Percentiles rank a stretch among this genome's conserved stretches.
Evolutionary conservation across 1,139 yeast genomes (phyloP).

Genomic region (Wickerhamomyces sp.): DNA sequence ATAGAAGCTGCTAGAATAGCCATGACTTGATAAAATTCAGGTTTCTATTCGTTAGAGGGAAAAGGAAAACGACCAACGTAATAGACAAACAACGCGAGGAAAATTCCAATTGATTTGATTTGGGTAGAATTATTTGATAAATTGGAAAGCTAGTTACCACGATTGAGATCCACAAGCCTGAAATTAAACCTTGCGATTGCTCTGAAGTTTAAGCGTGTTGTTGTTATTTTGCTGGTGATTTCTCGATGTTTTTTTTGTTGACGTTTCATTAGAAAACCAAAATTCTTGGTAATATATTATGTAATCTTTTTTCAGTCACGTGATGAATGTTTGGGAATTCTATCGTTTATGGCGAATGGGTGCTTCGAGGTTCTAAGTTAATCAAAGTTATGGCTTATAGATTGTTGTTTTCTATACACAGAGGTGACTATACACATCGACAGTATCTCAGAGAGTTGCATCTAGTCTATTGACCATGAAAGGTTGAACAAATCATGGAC

Average conservation of each 20-base stretch:
- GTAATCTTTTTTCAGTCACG: neutral
- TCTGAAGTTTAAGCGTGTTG: neutral
- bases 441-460: neutral
- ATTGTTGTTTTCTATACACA: neutral
- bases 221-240: neutral
- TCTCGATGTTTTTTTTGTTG: conserved; percentile 9
- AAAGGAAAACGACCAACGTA: neutral
- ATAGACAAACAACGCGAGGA: too few species aligned
- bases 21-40: conserved; percentile 27
- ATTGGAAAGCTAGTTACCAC: too few species aligned
- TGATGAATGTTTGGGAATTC: too few species aligned
- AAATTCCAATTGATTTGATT: too few species aligned
- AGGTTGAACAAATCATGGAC: conserved; percentile 3
- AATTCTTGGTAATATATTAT: neutral
- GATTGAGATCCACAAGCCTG: too few species aligned
- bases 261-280: conserved; percentile 11
- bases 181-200: too few species aligned
- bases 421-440: neutral
- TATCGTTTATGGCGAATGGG: too few species aligned
- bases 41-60: neutral
- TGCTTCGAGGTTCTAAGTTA: too few species aligned
- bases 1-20: conserved; percentile 91
- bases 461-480: conserved; percentile 2
- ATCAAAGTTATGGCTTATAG: neutral
- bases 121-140: too few species aligned